Evolutionary conservation across 768 basidiomycete species (phyloP), one percentile per base, ranked within the genome.

Genomic region (Tricholoma saponaceum): DNA sequence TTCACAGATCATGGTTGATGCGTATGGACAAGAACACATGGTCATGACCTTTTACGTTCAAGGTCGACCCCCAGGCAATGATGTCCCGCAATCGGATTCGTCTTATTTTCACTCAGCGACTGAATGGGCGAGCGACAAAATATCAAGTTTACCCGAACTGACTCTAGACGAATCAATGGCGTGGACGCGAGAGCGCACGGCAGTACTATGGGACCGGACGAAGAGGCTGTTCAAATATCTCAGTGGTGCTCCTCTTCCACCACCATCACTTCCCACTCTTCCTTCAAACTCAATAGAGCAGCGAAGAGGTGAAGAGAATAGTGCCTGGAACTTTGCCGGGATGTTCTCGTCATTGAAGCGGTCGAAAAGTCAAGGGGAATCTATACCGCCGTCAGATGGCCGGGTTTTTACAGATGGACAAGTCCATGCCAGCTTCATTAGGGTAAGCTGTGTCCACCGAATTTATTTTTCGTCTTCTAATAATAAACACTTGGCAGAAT

Each of bases 1-100:
- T 7, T 92, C 91, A 18, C 87, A 90, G 58, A 79, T 92, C 59
- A 83, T 83, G 58, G 73, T 89, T 23, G 92, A 94, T 67, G 72
- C 85, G 10, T 66, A 81, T 9, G 92, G 92, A 1, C 81, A 84
- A 41, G 90, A 93, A 67, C 92, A 93, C 62, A 85, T 94, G 83
- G 79, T 91, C 28, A 79, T 94, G 68, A 87, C 87, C 44, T 94
- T 94, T 72, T 94, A 87, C 63, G 79, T 93, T 25, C 82, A 90
- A 74, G 85, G 84, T 35, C 74, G 78, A 49, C 73, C 78, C 35
- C 76, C 81, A 50, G 77, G 77, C 26, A 69, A 73, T 33, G 55
- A 63, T 14, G 57, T 60, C 6, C 54, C 69, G 2, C 64, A 71
- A 7, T 67, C 73, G 5, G 78, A 80, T 14, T 68, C 74, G 8